Conservation (phyloP, 257 asterid species). For the Nicotiana benthamiana region DNA sequence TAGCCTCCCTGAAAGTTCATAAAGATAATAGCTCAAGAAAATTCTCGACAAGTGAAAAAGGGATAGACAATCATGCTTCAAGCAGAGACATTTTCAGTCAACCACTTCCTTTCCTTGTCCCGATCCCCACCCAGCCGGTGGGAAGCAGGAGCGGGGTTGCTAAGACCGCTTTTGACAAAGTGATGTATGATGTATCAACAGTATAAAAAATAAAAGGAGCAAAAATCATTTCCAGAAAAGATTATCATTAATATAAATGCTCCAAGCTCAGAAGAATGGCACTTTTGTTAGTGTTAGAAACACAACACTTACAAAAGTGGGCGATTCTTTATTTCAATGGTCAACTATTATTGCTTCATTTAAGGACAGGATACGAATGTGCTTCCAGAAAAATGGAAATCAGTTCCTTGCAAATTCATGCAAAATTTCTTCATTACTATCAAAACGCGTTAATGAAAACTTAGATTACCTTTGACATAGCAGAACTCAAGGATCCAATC, state of each 20-base stretch:
- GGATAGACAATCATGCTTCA: background rate
- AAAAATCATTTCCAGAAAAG: background rate
- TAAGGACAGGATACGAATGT: background rate
- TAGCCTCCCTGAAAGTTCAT: constrained; percentile 24
- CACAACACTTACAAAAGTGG: background rate
- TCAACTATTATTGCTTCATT: background rate
- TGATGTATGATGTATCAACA: background rate
- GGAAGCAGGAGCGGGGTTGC: background rate
- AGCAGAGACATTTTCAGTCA: background rate
- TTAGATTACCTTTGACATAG: constrained; percentile 41
- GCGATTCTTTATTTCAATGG: background rate
- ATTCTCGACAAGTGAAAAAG: background rate
- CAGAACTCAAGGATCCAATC: constrained; percentile 35
- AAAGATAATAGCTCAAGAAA: background rate
- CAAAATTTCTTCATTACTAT: background rate
- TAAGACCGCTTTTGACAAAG: background rate
- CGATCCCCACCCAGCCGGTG: background rate
- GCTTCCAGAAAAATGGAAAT: background rate
- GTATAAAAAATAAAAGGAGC: background rate
- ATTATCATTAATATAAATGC: background rate
- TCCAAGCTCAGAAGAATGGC: background rate
- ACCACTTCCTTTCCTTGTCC: background rate
- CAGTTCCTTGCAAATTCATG: background rate
- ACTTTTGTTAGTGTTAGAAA: background rate
- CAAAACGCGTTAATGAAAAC: background rate